Base-by-base conservation (phyloP, 495 filamentous ascomycete species). In the Tuber microsphaerosporum region DNA sequence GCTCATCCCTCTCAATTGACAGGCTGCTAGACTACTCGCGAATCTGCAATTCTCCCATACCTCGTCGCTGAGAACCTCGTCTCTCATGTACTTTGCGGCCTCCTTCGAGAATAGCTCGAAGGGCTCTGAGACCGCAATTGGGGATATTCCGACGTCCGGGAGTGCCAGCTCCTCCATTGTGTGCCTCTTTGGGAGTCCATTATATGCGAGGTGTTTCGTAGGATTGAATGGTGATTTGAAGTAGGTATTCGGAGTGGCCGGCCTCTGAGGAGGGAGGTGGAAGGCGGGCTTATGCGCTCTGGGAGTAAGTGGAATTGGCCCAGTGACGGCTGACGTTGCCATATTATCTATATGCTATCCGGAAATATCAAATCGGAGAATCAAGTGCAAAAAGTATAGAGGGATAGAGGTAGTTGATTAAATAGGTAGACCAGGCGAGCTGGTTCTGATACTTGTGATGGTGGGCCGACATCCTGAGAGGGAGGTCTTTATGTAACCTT, bases 41-140 rank as follows among this genome's bases (percentile, higher is more conserved):
- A 88, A 91, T 70, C 86, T 85, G 84, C 88, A 91, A 71, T 92
- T 91, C 34, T 87, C 84, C 82, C 88, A 86, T n/a, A 93, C 90
- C 75, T 89, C 87, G 10, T 87, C 84, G 61, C 86, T 87, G 46
- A 93, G 85, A 7, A 92, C 88, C 81, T 93, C 91, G 22, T 85
- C 83, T 76, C 91, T 86, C 88, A 92, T 92, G 73, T 86, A 86
- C 74, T 87, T 83, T 71, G 93, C 85, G 17, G 90, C 91, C 75
- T 91, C 90, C 56, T 85, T 82, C 42, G 89, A 89, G 84, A 93
- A 92, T n/a, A 92, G 85, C 17, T 87, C 87, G 82, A 93, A 93
- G 2, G 91, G 90, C 79, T 92, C 89, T 5, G 90, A 91, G 69
- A 92, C 7, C 86, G 88, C 51, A 91, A 41, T 41, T 5, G 39